A percentile compares a stretch with the other conserved stretches of the same genome.
Evolutionary conservation across 768 basidiomycete genomes (phyloP).

Genomic region (Leccinellum luteum): DNA sequence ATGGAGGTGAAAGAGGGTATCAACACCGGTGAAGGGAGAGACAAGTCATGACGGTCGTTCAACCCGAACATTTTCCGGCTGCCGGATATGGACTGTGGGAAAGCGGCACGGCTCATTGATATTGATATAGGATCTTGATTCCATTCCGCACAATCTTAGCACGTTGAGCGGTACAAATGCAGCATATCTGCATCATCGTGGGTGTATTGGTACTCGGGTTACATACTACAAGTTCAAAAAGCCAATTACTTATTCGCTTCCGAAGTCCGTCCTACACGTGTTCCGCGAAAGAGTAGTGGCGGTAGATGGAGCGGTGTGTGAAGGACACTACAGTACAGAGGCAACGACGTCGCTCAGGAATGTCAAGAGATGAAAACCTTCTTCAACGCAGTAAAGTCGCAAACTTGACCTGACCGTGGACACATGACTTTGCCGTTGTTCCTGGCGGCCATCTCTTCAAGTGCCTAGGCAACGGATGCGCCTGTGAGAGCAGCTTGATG

Average conservation of each 20-base stretch:
- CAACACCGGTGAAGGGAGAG: too few relatives aligned
- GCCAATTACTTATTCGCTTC: constrained; percentile 24
- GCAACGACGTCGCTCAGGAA: neutral
- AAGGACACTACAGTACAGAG: neutral
- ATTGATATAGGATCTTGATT: constrained; percentile 28
- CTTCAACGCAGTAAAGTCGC: constrained; percentile 61
- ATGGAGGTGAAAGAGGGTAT: neutral
- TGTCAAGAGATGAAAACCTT: constrained; percentile 91
- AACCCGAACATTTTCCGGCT: neutral
- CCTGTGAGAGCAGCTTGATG: constrained; percentile 12
- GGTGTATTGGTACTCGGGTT: constrained; percentile 12
- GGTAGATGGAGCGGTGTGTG: neutral
- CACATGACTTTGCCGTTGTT: constrained; percentile 81
- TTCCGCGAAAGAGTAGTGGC: neutral
- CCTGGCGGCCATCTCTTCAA: constrained; percentile 83
- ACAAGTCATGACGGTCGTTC: neutral
- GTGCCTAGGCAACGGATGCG: constrained; percentile 48
- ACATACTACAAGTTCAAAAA: constrained; percentile 16
- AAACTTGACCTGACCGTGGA: constrained; percentile 67
- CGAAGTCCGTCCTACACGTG: constrained; percentile 22
- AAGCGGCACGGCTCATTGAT: constrained; percentile 5
- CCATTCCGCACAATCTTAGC: constrained; percentile 14
- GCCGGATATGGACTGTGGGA: constrained; percentile 11
- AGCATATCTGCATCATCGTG: constrained; percentile 8
- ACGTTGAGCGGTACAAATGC: constrained; percentile 22